Conservation (phyloP, 768 basidiomycete species). For the Mycena galopus region DNA sequence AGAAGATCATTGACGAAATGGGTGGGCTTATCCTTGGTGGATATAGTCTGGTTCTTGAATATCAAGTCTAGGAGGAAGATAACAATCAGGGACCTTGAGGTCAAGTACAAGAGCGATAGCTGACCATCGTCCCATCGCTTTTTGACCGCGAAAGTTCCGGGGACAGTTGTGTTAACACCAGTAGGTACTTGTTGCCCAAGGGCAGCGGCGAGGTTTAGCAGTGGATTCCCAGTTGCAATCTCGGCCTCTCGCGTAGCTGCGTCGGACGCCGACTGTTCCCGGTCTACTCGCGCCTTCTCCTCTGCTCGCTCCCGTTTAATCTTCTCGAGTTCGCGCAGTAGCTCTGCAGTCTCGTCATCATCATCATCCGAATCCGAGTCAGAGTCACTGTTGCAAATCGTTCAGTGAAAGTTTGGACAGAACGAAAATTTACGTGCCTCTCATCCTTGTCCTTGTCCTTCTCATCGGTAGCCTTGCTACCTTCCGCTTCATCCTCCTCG, state of each 20-base stretch:
- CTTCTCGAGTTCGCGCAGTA: constrained; percentile 97
- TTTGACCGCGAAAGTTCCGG: constrained; percentile 92
- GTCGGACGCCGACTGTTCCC: constrained; percentile 73
- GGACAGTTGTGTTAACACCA: constrained; percentile 78
- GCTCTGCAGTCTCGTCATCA: constrained; percentile 93
- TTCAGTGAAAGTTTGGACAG: constrained; percentile 1
- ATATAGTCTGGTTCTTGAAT: constrained; percentile 97
- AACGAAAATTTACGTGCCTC: constrained; percentile 51
- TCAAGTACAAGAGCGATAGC: constrained; percentile 41
- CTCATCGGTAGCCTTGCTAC: constrained; percentile 47
- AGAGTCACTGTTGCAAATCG: constrained; percentile 52
- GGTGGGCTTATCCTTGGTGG: constrained; percentile 71
- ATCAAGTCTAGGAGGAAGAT: constrained; percentile 77
- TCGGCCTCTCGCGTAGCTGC: constrained; percentile 80
- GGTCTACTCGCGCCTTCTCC: constrained; percentile 88
- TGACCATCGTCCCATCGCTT: constrained; percentile 95
- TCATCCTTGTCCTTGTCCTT: constrained; percentile 58
- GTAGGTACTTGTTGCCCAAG: constrained; percentile 78
- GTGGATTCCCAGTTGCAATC: constrained; percentile 89
- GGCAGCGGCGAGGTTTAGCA: constrained; percentile 92
- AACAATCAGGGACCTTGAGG: constrained; percentile 4
- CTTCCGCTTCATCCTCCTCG: constrained; percentile 68
- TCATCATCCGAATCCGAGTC: constrained; percentile 70
- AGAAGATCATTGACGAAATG: constrained; percentile 97
- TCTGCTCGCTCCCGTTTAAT: constrained; percentile 96